Evolutionary conservation across 352 stramenopile genomes (phyloP).

Genomic region (Phytophthora brassicae): DNA sequence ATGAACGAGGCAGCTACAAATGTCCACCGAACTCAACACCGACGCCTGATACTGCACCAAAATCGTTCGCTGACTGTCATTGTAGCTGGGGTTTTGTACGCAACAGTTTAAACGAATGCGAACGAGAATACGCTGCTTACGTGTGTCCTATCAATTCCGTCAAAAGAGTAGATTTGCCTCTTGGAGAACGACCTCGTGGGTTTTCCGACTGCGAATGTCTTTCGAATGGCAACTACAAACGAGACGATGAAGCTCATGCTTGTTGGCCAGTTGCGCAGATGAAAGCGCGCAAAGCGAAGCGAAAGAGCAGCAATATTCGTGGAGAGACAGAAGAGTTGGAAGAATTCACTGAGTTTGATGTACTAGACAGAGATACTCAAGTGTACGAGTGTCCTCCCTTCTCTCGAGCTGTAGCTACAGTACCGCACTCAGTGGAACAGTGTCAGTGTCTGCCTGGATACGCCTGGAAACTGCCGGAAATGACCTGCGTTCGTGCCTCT

Average conservation of each 20-base stretch:
- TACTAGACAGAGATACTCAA: conserved; percentile 17
- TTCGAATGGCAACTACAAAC: conserved; percentile 39
- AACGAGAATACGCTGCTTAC: conserved; percentile 55
- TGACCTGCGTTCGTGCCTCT: conserved; percentile 58
- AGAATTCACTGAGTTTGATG: conserved; percentile 30
- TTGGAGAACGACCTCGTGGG: conserved; percentile 45
- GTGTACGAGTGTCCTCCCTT: conserved; percentile 63
- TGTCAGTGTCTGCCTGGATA: conserved; percentile 78
- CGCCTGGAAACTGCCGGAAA: conserved; percentile 70
- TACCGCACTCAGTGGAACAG: conserved; percentile 71
- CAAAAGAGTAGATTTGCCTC: conserved; percentile 39
- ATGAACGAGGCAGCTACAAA: conserved; percentile 22
- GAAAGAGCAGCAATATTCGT: conserved; percentile 10
- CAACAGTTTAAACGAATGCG: conserved; percentile 42
- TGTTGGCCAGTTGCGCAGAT: conserved; percentile 39
- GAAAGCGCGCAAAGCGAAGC: conserved; percentile 25
- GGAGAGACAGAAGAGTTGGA: conserved; percentile 18
- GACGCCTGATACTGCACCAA: conserved; percentile 27
- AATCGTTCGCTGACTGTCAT: conserved; percentile 70
- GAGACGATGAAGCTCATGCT: conserved; percentile 60
- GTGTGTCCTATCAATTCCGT: conserved; percentile 65
- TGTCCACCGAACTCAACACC: conserved; percentile 44
- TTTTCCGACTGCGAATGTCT: conserved; percentile 82
- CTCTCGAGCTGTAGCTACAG: conserved; percentile 48
- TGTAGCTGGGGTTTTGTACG: conserved; percentile 78